A percentile compares a stretch with the other conserved stretches of the same genome.
Evolutionary conservation across 192 early-diverging fungal species (phyloP).

Genomic region (Borealophlyctis nickersoniae): DNA sequence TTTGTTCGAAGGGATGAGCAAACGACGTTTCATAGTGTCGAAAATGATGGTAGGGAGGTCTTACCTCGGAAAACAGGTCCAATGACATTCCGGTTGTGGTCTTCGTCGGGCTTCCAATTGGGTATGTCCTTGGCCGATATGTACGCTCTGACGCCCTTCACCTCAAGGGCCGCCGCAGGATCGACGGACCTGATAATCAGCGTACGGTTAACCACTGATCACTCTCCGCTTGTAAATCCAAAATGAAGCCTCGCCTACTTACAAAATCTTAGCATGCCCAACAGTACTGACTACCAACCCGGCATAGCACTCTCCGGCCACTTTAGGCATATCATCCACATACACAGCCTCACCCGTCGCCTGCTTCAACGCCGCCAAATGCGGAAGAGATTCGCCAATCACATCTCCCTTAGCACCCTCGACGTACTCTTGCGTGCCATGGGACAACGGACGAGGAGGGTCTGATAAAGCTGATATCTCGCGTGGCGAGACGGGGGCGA

Average conservation of each 20-base stretch:
- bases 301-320: slow-evolving; percentile 66
- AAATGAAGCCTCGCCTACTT: too few relatives aligned
- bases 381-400: slow-evolving; percentile 68
- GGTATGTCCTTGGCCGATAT: slow-evolving; percentile 69
- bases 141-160: slow-evolving; percentile 66
- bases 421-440: slow-evolving; percentile 28
- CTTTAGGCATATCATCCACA: slow-evolving; percentile 75
- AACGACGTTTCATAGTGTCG: slow-evolving; percentile 31
- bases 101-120: slow-evolving; percentile 43
- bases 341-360: slow-evolving; percentile 81
- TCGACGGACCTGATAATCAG: slow-evolving; percentile 43
- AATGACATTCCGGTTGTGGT: slow-evolving; percentile 45
- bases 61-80: slow-evolving; percentile 45
- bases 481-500: slow-evolving; percentile 1
- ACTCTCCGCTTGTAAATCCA: too few relatives aligned
- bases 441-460: slow-evolving; percentile 28
- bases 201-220: background rate
- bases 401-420: slow-evolving; percentile 23
- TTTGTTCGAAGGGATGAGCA: slow-evolving; percentile 41
- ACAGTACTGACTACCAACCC: slow-evolving; percentile 63
- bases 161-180: slow-evolving; percentile 51
- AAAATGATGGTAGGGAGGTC: background rate
- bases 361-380: slow-evolving; percentile 77
- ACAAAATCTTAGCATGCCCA: slow-evolving; percentile 67
- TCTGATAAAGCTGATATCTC: slow-evolving; percentile 29